phyloP scores from a whole-genome alignment of 169 alveolate genomes.

The Plasmodium billcollinsi region DNA sequence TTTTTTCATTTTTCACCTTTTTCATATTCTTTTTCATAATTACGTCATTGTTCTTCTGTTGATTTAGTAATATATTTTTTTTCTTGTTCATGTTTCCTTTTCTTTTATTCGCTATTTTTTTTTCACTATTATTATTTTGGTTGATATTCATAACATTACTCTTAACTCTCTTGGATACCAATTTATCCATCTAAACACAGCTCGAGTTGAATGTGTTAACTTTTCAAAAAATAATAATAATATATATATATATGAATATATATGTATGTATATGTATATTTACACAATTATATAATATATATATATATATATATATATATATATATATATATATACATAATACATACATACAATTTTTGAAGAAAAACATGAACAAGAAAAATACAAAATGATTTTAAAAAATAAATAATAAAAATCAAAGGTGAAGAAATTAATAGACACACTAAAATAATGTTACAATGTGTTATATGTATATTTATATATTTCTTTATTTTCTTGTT shows the following conservation, averaged over 20 bases:
- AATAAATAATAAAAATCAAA: too few relatives aligned
- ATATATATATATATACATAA: not conserved
- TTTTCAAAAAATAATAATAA: not conserved
- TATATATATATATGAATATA: not conserved
- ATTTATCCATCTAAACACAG: slow-evolving; percentile 33
- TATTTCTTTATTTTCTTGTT: not conserved
- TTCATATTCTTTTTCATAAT: slow-evolving; percentile 22
- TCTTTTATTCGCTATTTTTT: slow-evolving; percentile 21
- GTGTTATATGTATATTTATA: not conserved
- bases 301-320: not conserved
- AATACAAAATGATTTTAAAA: not conserved
- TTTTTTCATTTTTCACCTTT: slow-evolving; percentile 48
- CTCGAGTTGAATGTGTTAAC: not conserved
- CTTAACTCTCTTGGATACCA: slow-evolving; percentile 47
- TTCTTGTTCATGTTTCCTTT: slow-evolving; percentile 47
- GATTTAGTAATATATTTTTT: slow-evolving; percentile 28
- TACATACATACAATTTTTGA: not conserved
- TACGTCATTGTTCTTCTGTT: slow-evolving; percentile 10
- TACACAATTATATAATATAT: slow-evolving; percentile 2
- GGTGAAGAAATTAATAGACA: too few relatives aligned
- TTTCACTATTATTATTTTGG: slow-evolving; percentile 36
- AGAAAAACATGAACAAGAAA: not conserved
- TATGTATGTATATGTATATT: not conserved
- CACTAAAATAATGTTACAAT: too few relatives aligned
- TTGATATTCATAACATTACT: slow-evolving; percentile 43